Base-by-base conservation (phyloP, 176 grass and related monocot species). In the Hyparrhenia diplandra region DNA sequence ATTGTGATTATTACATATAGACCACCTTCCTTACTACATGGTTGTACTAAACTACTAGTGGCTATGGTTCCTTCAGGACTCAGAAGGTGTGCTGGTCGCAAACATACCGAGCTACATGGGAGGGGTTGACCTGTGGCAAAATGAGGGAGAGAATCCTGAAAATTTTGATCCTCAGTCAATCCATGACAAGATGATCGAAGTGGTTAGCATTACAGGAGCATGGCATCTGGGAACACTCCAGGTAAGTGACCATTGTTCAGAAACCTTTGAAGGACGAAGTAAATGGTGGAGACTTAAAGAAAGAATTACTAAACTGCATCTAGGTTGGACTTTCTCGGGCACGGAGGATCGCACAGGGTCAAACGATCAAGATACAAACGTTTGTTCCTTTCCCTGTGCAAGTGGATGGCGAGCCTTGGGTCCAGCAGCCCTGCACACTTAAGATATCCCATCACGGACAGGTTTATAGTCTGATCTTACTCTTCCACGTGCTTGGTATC, bases 91-190 rank as follows among this genome's bases (percentile, higher is more conserved):
- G 23, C 87, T 96, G 28, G 80, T 96, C 12, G 83, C 83, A 8
- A 96, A 96, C 75, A 96, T 92, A 39, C 85, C 90, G 59, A 96
- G 93, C 75, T 96, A 96, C 43, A 92, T 96, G 93, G 93, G 93
- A 90, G 93, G 93, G 17, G 90, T 92, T 71, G 93, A 92, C 67
- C 52, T 96, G 81, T 96, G 93, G 93, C 80, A 90, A 68, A 85
- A 90, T 20, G 88, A 96, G 39, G 87, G 84, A 49, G 90, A 92
- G 49, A 77, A 60, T 29, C 73, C 60, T 43, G 90, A 96, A 23
- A 86, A 88, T 71, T 96, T 90, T 60, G 78, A 81, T 54, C 93
- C 90, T 16, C 93, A 92, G 67, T 90, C 88, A 9, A 96, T 92
- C 62, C 93, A 96, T 82, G 93, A 96, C 79, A 92, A 82, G 80